Evolutionary conservation across 2,329 filamentous ascomycete genomes (phyloP), one percentile per base, ranked within the genome.

Genomic region (Corinectria fuckeliana): DNA sequence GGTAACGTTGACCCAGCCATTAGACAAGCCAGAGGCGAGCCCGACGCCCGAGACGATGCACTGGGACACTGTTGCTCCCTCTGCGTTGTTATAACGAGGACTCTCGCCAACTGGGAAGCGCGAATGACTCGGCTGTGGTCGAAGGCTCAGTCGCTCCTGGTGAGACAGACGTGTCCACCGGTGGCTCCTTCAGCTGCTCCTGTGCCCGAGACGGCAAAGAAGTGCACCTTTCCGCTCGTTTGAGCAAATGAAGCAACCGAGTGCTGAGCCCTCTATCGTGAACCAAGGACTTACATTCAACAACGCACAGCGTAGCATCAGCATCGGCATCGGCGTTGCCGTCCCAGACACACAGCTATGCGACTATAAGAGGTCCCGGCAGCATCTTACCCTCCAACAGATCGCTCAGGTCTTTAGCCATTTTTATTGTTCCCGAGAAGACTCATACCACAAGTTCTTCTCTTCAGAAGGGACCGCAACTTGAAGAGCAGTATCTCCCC

Each of bases 321-420:
- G 4, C 10, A 34, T 44, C 44, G 28, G 28, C 28, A 28, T 28
- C 44, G 25, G 25, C 25, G n/a, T 20, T 34, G 30, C 14, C 26
- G 44, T 13, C n/a, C 28, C 36, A 50, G 18, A 32, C 50, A 30
- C 42, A 45, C 50, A 50, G 36, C 13, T 2, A 58, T 45, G 20
- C 25, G 36, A 58, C 39, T 53, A 53, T 58, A 53, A 58, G 54
- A 47, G 36, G 13, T n/a, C n/a, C 26, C 21, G 36, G 7, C 34
- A 44, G 26, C 32, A 20, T 18, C 38, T 28, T 20, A 36, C n/a
- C 20, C 39, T 26, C 26, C 10, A 20, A 44, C 26, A 41, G 21
- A 16, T 30, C 39, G 14, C 28, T 20, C 13, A 21, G n/a, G n/a
- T 13, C 13, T 49, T 50, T 14, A 6, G 20, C 20, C 14, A 11